A percentile compares a stretch with the other conserved stretches of the same genome.
Conservation (phyloP, 192 early-diverging fungal species). For the Polychytrium aggregatum region DNA sequence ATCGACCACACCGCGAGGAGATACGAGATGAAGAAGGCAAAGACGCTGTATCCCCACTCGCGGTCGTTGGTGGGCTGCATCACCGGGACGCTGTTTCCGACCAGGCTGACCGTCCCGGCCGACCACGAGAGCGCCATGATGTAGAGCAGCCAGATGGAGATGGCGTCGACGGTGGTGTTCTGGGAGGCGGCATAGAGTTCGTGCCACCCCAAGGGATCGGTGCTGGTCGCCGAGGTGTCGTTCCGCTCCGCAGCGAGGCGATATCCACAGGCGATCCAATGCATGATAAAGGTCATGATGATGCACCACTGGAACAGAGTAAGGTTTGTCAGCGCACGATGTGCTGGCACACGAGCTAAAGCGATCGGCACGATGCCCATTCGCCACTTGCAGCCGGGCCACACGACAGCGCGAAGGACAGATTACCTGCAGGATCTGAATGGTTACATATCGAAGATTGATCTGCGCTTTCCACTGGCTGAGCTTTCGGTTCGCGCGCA, state of each 20-base stretch:
- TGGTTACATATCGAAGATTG: conserved; percentile 26
- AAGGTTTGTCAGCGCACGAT: background rate
- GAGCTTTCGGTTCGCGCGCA: conserved; percentile 37
- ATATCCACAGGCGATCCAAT: conserved; percentile 41
- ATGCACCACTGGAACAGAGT: conserved; percentile 16
- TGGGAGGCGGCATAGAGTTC: conserved; percentile 6
- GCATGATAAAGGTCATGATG: conserved; percentile 28
- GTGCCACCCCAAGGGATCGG: conserved; percentile 30
- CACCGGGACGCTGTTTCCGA: conserved; percentile 12
- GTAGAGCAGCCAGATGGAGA: conserved; percentile 17
- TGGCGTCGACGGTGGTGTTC: conserved; percentile 5
- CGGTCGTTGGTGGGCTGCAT: conserved; percentile 17
- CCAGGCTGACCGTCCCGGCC: conserved; percentile 20
- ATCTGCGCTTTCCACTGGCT: conserved; percentile 28
- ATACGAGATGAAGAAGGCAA: conserved; percentile 27
- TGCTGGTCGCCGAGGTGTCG: too few species aligned
- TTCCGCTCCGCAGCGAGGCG: conserved; percentile 23
- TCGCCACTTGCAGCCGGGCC: too few species aligned
- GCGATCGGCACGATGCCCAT: too few species aligned
- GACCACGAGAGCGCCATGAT: conserved; percentile 28
- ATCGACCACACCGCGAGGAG: conserved; percentile 29
- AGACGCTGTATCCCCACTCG: conserved; percentile 26
- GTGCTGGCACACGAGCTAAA: background rate
- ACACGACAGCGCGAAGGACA: too few species aligned
- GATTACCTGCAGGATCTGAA: conserved; percentile 32